A percentile compares a stretch with the other conserved stretches of the same genome.
Evolutionary conservation across 2,329 filamentous ascomycete species (phyloP).

Genomic region (Mariannaea elegans): DNA sequence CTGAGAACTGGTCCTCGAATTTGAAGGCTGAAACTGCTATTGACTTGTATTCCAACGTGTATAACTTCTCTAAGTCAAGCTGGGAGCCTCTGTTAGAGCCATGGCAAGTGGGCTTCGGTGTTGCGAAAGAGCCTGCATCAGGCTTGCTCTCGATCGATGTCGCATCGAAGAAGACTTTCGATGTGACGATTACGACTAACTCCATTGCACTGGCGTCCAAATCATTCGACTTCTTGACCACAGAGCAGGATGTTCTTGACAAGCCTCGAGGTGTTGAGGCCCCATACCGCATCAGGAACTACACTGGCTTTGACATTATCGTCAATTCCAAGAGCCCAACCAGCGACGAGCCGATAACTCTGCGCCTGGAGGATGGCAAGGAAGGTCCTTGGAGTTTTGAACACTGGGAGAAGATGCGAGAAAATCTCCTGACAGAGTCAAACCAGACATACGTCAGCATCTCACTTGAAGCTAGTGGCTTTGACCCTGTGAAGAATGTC

Average conservation of each 20-base stretch:
- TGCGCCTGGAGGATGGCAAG: slow-evolving; percentile 85
- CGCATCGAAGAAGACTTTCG: slow-evolving; percentile 88
- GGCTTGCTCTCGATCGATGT: slow-evolving; percentile 85
- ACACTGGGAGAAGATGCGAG: slow-evolving; percentile 94
- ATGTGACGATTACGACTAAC: slow-evolving; percentile 91
- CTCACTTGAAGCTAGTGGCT: slow-evolving; percentile 90
- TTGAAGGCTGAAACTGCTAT: slow-evolving; percentile 90
- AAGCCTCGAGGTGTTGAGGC: slow-evolving; percentile 93
- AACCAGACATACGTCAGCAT: slow-evolving; percentile 82
- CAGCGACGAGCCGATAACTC: slow-evolving; percentile 73
- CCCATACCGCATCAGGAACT: slow-evolving; percentile 92
- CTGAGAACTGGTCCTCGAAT: slow-evolving; percentile 89
- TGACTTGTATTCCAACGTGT: slow-evolving; percentile 94
- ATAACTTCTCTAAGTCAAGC: slow-evolving; percentile 98
- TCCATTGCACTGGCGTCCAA: slow-evolving; percentile 94
- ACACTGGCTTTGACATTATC: slow-evolving; percentile 90
- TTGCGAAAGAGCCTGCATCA: slow-evolving; percentile 79
- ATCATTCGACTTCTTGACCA: slow-evolving; percentile 88
- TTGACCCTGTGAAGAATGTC: slow-evolving; percentile 88
- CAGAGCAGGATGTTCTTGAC: slow-evolving; percentile 85
- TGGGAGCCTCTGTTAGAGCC: slow-evolving; percentile 98
- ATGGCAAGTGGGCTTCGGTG: slow-evolving; percentile 92
- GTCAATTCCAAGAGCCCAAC: slow-evolving; percentile 79
- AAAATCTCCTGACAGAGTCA: slow-evolving; percentile 86
- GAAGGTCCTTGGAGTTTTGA: slow-evolving; percentile 97